Evolutionary conservation across 139 green algal genomes (phyloP).

Genomic region (Chlamydomonas asymmetrica): DNA sequence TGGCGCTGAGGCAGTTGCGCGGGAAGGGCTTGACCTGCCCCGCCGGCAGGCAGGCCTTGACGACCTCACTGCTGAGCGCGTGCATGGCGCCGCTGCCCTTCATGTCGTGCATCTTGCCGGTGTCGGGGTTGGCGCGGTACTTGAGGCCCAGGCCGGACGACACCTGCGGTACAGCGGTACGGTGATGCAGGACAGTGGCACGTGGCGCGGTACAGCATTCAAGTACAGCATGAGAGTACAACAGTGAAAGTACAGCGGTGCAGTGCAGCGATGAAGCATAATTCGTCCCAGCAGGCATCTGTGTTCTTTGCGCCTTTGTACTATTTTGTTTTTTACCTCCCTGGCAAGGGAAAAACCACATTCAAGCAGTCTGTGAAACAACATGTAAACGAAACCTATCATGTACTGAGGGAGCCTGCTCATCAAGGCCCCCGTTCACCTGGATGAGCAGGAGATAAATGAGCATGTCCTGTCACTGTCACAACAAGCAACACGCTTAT

Average conservation of each 20-base stretch:
- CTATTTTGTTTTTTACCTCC: too few species aligned
- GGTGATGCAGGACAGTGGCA: background rate
- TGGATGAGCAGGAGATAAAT: slow-evolving; percentile 8
- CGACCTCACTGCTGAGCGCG: slow-evolving; percentile 77
- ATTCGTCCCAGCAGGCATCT: too few species aligned
- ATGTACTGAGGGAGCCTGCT: too few species aligned
- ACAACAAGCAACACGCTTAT: too few species aligned
- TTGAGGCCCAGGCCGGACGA: slow-evolving; percentile 46
- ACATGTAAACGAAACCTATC: too few species aligned
- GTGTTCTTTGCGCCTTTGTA: too few species aligned
- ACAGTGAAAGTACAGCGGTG: too few species aligned
- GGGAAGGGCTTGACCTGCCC: slow-evolving; percentile 75
- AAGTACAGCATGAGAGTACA: too few species aligned
- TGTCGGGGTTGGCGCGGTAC: slow-evolving; percentile 67
- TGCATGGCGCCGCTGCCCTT: slow-evolving; percentile 77
- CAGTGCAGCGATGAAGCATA: too few species aligned
- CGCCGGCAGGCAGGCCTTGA: slow-evolving; percentile 83
- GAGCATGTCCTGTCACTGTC: too few species aligned
- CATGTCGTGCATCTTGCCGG: slow-evolving; percentile 68
- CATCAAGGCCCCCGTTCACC: slow-evolving; percentile 5
- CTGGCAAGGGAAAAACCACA: too few species aligned
- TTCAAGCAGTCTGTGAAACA: background rate
- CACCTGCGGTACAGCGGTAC: slow-evolving; percentile 25
- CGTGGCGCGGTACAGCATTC: too few species aligned
- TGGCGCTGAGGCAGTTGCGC: slow-evolving; percentile 92